These are phyloP conservation scores for Diophrys sp. DNA, from an alignment of 73 alveolate genomes.

Conservation along the genomic window DNA sequence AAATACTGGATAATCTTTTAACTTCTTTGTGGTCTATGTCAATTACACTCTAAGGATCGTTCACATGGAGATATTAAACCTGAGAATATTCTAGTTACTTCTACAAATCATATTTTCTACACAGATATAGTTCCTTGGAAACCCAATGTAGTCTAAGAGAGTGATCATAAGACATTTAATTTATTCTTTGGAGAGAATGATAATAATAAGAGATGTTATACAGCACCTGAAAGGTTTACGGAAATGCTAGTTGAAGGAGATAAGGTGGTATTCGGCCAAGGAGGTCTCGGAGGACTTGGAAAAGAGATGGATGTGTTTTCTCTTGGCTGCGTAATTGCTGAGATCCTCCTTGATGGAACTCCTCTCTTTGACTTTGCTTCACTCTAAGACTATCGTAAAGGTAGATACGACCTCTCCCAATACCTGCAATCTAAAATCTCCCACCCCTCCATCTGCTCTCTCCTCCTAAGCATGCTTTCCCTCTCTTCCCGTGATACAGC, in stretches of 20 bases:
- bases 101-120: conserved; percentile 67
- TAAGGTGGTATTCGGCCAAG: too few relatives aligned
- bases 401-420: conserved; percentile 44
- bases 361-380: conserved; percentile 71
- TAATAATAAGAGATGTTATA: conserved; percentile 81
- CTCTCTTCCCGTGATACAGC: conserved; percentile 67
- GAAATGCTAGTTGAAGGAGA: too few relatives aligned
- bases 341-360: conserved; percentile 82
- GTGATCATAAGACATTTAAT: conserved; percentile 69
- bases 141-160: conserved; percentile 74
- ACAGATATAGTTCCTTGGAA: conserved; percentile 71
- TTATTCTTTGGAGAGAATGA: conserved; percentile 76
- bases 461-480: conserved; percentile 70
- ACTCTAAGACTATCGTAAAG: conserved; percentile 67
- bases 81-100: conserved; percentile 76
- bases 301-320: conserved; percentile 88
- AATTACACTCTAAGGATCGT: conserved; percentile 65
- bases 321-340: conserved; percentile 88
- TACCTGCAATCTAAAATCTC: conserved; percentile 45
- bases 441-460: conserved; percentile 46
- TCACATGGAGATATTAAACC: conserved; percentile 94
- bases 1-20: conserved; percentile 85
- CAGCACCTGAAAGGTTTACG: conserved; percentile 88
- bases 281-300: too few relatives aligned
- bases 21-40: conserved; percentile 74